Evolutionary conservation across 1,284 basidiomycete species (phyloP).

Genomic region (Lentinula novae-zelandiae): DNA sequence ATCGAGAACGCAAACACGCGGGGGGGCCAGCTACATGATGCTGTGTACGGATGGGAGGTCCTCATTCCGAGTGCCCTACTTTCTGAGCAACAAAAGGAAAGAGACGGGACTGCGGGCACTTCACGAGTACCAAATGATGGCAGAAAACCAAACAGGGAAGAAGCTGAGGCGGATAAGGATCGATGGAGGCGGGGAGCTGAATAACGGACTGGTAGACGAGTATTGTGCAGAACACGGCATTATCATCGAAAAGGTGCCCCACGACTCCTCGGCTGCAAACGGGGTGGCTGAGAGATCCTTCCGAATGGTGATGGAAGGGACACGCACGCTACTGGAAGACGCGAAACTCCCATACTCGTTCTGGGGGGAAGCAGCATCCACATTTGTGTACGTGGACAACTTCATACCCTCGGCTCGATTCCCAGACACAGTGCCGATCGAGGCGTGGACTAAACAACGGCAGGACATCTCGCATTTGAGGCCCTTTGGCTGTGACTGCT

Average conservation of each 20-base stretch:
- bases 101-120: background rate
- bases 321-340: background rate
- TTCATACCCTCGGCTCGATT: background rate
- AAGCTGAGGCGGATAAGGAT: slow-evolving; percentile 19
- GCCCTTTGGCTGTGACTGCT: background rate
- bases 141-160: background rate
- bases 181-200: slow-evolving; percentile 13
- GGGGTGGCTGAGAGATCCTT: slow-evolving; percentile 14
- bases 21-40: slow-evolving; percentile 19
- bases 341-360: background rate
- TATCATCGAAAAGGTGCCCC: background rate
- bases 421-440: background rate
- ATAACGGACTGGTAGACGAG: background rate
- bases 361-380: background rate
- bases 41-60: slow-evolving; percentile 13
- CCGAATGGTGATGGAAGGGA: background rate
- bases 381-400: background rate
- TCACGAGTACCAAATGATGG: background rate
- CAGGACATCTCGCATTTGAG: slow-evolving; percentile 7
- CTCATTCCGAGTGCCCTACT: slow-evolving; percentile 8
- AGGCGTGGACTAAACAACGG: background rate
- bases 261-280: slow-evolving; percentile 15
- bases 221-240: slow-evolving; percentile 5
- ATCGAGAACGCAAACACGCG: background rate
- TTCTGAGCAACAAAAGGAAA: background rate